phyloP scores from a whole-genome alignment of 2,329 filamentous ascomycete genomes.

The Ambrosiella beaveri region DNA sequence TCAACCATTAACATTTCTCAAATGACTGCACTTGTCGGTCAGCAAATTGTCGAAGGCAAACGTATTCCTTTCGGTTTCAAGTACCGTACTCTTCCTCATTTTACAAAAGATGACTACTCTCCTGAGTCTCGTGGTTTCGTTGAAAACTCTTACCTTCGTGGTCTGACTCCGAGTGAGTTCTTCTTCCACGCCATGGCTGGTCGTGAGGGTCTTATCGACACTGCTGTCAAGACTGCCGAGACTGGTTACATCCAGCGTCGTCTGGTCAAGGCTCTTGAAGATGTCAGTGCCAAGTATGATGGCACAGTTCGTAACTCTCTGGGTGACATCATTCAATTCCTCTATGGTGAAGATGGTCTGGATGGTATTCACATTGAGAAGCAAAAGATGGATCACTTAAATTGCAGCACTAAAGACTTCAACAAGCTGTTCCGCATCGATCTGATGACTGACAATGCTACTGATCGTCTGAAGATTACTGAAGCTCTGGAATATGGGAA shows the following conservation, averaged over 20 bases:
- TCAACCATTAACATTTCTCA: slow-evolving; percentile 99
- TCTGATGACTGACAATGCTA: slow-evolving; percentile 50
- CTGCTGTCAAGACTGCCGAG: slow-evolving; percentile 96
- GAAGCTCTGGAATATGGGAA: slow-evolving; percentile 57
- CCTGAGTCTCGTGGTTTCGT: slow-evolving; percentile 94
- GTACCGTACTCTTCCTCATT: slow-evolving; percentile 89
- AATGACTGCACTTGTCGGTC: slow-evolving; percentile 95
- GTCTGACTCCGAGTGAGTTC: slow-evolving; percentile 87
- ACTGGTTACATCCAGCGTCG: slow-evolving; percentile 98
- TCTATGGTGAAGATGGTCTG: slow-evolving; percentile 93
- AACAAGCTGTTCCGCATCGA: slow-evolving; percentile 71
- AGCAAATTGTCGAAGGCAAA: slow-evolving; percentile 96
- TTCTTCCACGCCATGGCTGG: slow-evolving; percentile 99
- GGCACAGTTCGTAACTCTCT: slow-evolving; percentile 93
- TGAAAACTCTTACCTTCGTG: slow-evolving; percentile 94
- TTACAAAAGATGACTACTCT: slow-evolving; percentile 98
- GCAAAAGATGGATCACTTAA: slow-evolving; percentile 75
- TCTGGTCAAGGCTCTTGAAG: slow-evolving; percentile 93
- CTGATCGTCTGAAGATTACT: slow-evolving; percentile 33
- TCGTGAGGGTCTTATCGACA: slow-evolving; percentile 98
- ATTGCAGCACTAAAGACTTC: slow-evolving; percentile 60
- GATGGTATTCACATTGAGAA: slow-evolving; percentile 90
- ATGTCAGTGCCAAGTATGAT: slow-evolving; percentile 94
- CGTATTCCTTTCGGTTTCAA: slow-evolving; percentile 99
- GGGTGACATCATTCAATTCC: slow-evolving; percentile 89